A percentile compares a stretch with the other conserved stretches of the same genome.
Conservation (phyloP, 257 asterid genomes). For the Capsicum pubescens region DNA sequence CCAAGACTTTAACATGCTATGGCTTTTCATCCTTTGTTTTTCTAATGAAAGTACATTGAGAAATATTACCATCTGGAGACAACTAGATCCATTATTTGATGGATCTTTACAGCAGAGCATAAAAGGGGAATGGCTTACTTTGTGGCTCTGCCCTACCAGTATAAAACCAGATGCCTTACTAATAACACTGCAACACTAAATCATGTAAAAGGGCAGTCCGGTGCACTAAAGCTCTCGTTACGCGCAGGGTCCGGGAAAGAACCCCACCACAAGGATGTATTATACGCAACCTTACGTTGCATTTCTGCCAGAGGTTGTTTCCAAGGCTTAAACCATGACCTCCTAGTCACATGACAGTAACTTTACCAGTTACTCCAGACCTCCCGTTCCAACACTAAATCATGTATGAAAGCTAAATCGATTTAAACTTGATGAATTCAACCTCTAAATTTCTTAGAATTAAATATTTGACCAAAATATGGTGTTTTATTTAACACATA, state of each 20-base stretch:
- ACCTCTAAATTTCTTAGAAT: background rate
- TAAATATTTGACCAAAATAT: background rate
- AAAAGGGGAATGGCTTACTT: background rate
- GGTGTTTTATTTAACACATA: background rate
- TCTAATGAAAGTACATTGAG: too few species aligned
- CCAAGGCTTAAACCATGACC: too few species aligned
- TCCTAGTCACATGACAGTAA: too few species aligned
- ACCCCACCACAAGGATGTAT: too few species aligned
- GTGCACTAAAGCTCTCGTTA: too few species aligned
- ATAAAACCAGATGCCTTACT: background rate
- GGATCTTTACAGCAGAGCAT: background rate
- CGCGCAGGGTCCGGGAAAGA: too few species aligned
- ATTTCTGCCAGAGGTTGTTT: too few species aligned
- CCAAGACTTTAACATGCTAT: background rate
- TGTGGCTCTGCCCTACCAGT: background rate
- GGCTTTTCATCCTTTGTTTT: background rate
- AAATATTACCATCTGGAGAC: background rate
- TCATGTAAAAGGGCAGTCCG: background rate
- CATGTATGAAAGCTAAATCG: background rate
- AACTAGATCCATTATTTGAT: slow-evolving; percentile 16
- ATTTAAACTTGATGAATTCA: background rate
- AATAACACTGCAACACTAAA: background rate
- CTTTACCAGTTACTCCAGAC: too few species aligned
- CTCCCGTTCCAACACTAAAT: background rate
- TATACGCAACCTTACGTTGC: too few species aligned